Evolutionary conservation across 768 basidiomycete species (phyloP).

Genomic region (Asterophora parasitica): DNA sequence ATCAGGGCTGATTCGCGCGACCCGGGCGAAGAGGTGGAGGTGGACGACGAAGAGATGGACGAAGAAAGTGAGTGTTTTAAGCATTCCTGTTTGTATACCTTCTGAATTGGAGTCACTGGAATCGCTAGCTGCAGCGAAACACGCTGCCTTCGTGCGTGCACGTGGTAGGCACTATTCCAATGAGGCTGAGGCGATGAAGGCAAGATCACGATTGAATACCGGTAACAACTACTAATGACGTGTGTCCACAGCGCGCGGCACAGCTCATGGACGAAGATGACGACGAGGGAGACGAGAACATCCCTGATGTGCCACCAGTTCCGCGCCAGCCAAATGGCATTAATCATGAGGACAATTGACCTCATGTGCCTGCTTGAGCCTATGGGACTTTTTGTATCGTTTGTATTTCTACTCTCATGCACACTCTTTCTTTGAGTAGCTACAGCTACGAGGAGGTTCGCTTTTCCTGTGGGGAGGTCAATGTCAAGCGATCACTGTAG

Average conservation of each 20-base stretch:
- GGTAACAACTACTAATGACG: no score
- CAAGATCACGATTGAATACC: conserved; percentile 18
- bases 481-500: background rate
- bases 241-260: conserved; percentile 50
- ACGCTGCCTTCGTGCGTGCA: conserved; percentile 75
- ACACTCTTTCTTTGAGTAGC: background rate
- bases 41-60: conserved; percentile 79
- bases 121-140: conserved; percentile 69
- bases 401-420: no score
- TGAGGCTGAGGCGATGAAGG: conserved; percentile 93
- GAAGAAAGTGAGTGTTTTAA: conserved; percentile 63
- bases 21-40: conserved; percentile 65
- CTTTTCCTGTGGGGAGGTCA: no score
- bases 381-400: no score
- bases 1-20: conserved; percentile 54
- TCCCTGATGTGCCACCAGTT: conserved; percentile 6
- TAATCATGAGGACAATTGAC: conserved; percentile 13
- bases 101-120: background rate
- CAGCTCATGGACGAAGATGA: conserved; percentile 63
- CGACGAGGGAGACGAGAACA: conserved; percentile 29
- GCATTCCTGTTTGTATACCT: background rate
- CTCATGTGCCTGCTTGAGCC: background rate
- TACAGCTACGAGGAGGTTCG: no score
- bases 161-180: conserved; percentile 86
- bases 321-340: conserved; percentile 25